A percentile compares a stretch with the other conserved stretches of the same genome.
Conservation (phyloP, 345 rosid species). For the Viola odorata region DNA sequence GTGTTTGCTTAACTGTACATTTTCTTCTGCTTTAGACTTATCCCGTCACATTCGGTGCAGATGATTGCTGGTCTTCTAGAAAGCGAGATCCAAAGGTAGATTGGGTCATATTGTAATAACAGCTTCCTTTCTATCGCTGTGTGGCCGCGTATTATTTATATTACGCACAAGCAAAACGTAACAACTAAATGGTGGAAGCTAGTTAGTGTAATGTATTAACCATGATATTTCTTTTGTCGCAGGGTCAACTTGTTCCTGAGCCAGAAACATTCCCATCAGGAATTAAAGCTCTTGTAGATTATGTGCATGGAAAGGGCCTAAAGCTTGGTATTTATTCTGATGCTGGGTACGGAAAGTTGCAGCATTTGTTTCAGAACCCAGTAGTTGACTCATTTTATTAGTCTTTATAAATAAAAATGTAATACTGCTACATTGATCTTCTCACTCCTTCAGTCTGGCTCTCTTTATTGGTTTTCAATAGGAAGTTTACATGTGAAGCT, state of each 20-base stretch:
- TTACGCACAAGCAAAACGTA: not conserved
- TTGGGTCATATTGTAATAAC: not conserved
- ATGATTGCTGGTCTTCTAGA: slow-evolving; percentile 89
- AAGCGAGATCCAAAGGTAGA: slow-evolving; percentile 58
- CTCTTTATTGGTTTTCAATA: slow-evolving; percentile 22
- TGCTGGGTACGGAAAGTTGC: slow-evolving; percentile 79
- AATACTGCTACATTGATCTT: not conserved
- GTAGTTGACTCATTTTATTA: slow-evolving; percentile 14
- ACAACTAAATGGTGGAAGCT: not conserved
- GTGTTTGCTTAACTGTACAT: slow-evolving; percentile 4
- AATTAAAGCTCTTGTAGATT: slow-evolving; percentile 78
- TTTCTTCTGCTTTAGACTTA: slow-evolving; percentile 19
- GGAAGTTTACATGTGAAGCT: slow-evolving; percentile 84
- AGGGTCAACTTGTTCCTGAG: slow-evolving; percentile 82
- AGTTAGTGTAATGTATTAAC: not conserved
- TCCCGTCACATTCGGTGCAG: slow-evolving; percentile 37
- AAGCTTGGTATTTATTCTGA: slow-evolving; percentile 98
- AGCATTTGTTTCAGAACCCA: slow-evolving; percentile 6
- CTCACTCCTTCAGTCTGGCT: slow-evolving; percentile 10
- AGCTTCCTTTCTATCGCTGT: not conserved
- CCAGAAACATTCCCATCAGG: slow-evolving; percentile 81
- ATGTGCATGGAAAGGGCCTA: slow-evolving; percentile 73
- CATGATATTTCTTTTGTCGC: slow-evolving; percentile 20
- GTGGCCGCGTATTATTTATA: not conserved
- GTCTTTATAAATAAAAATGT: slow-evolving; percentile 1